Evolutionary conservation across 2,329 filamentous ascomycete species (phyloP), one percentile per base, ranked within the genome.

Genomic region (Calonectria henricotiae): DNA sequence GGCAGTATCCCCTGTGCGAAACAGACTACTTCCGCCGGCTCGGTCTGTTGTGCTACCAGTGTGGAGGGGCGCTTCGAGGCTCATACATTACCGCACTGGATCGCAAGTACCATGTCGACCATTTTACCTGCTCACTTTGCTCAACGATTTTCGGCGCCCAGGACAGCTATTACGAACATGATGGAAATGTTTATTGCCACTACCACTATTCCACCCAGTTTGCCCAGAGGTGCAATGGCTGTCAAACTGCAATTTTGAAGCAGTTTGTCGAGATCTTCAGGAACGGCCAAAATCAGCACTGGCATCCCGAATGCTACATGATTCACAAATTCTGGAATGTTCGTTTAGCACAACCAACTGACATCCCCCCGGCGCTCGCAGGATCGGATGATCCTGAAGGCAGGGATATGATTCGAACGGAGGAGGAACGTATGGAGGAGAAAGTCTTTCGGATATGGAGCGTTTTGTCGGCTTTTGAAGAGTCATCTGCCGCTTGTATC

Each of bases 261-360:
- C 96, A 99, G 82, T 99, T 99, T 81, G 96, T 99, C 71, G 96
- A 99, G 83, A 98, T 99, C 71, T 99, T 95, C 83, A 92, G 96
- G 76, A 98, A 98, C 82, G 96, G 96, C 2, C 94, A 98, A 81
- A 98, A 98, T 80, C 96, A 99, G 80, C 96, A 99, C 81, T 99
- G 96, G 96, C 96, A 99, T 80, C 96, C 96, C 2, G 96, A 99
- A 83, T 99, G 96, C 83, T 99, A 99, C 83, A 99, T 99, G 96
- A 99, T 99, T 73, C 96, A 99, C 85, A 99, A 99, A 80, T 99
- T 98, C 83, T 99, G 96, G 96, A 99, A 98, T 80, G 96, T 99
- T 70, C 92, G 96, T 62, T 86, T 99, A 43, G 90, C 91, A 12
- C 88, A 91, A 30, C 86, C 89, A 12, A 87, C 88, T 46, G 87